Percentiles rank a stretch among this genome's conserved stretches.
phyloP scores from a whole-genome alignment of 1,139 yeast species.

The Pneumocystis carinii region DNA sequence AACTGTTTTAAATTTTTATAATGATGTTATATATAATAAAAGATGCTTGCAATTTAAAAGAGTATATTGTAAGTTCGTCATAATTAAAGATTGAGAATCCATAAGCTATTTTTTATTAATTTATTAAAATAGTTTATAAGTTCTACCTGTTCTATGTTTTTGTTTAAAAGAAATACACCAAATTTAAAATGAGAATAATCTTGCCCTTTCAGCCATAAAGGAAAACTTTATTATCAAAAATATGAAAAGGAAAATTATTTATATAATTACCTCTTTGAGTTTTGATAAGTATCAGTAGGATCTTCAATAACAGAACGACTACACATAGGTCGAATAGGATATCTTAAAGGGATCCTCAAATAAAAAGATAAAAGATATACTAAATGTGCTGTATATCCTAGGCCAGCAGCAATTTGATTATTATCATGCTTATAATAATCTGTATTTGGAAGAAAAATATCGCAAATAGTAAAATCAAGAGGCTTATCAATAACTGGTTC shows the following conservation, averaged over 20 bases:
- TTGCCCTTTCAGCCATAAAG: conserved; percentile 36
- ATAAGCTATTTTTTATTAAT: conserved; percentile 20
- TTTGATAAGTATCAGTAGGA: conserved; percentile 23
- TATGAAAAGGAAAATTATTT: neutral
- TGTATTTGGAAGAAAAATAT: neutral
- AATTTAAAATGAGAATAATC: conserved; percentile 37
- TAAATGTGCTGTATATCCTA: conserved; percentile 36
- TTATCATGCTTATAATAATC: neutral
- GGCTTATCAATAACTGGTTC: neutral
- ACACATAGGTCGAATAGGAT: conserved; percentile 38
- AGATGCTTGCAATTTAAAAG: conserved; percentile 29
- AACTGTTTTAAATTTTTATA: neutral
- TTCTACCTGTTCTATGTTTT: conserved; percentile 32
- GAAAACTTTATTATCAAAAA: conserved; percentile 22
- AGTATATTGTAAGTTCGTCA: conserved; percentile 27
- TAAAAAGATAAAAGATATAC: conserved; percentile 31
- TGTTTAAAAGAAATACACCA: conserved; percentile 34
- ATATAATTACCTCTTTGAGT: neutral
- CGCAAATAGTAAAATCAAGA: neutral
- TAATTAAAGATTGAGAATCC: conserved; percentile 24
- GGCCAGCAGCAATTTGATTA: conserved; percentile 32
- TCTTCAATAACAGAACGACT: conserved; percentile 38
- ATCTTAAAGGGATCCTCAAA: conserved; percentile 34
- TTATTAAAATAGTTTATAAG: neutral
- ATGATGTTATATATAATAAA: conserved; percentile 16